Base-by-base conservation (phyloP, 257 asterid species). In the Henckelia pumila region DNA sequence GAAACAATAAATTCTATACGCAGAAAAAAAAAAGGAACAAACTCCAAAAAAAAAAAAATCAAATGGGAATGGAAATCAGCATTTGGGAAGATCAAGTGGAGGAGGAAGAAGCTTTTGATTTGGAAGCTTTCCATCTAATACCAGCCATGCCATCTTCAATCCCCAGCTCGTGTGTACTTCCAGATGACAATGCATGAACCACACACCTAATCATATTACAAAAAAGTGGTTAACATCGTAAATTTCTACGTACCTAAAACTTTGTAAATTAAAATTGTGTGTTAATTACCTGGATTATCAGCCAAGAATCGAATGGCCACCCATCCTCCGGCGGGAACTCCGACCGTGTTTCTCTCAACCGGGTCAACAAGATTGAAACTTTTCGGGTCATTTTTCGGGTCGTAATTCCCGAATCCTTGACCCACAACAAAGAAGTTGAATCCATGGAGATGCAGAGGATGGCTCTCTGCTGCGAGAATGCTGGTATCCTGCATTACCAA, bases 371-470 rank as follows among this genome's bases (percentile, higher is more conserved):
- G 82, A 37, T 84, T 84, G 73, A 78, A 82, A 0, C 19, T 73
- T 29, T 40, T 24, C 32, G 81, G 82, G 63, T 84, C 87, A 3
- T 69, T 71, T 1, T 3, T 32, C 3, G 77, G 66, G 71, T 78
- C 68, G 7, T 64, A 80, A 52, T 83, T 83, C 3, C 88, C 88
- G 2, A 80, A 68, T 5, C 88, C 88, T 63, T 68, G 76, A 1
- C 88, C 86, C n/a, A 83, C 84, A 0, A 81, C 71, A 4, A 71
- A 81, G 63, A 81, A 80, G 55, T 72, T 78, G 60, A 73, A 78
- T 47, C 84, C 89, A 56, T 80, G 88, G 11, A 83, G 73, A 78
- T 83, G 88, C 19, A 83, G 74, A 7, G 88, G 88, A 53, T 80
- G 88, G 23, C 78, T 75, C 64, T 75, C 82, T 0, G 79, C 82